phyloP scores from a whole-genome alignment of 2,329 filamentous ascomycete genomes.

The Grosmannia clavigera region DNA sequence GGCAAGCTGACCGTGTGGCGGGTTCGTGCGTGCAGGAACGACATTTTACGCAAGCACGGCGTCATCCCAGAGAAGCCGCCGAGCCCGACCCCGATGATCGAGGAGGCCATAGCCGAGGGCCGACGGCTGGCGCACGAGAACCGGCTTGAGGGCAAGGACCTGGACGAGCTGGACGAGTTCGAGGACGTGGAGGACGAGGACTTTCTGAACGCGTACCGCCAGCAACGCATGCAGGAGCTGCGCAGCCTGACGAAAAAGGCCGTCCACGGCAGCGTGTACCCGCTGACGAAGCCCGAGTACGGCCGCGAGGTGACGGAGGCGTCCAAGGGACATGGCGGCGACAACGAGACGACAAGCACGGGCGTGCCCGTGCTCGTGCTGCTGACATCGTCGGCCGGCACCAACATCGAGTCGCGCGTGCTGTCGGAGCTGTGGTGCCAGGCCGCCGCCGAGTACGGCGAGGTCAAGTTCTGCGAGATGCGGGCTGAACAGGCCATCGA shows the following conservation, averaged over 20 bases:
- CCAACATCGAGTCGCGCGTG: slow-evolving; percentile 74
- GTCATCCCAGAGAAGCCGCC: slow-evolving; percentile 96
- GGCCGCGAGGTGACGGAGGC: slow-evolving; percentile 83
- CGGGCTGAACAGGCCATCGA: slow-evolving; percentile 87
- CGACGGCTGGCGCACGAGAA: slow-evolving; percentile 80
- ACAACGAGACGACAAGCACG: background rate
- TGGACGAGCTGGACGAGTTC: slow-evolving; percentile 85
- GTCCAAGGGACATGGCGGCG: slow-evolving; percentile 34
- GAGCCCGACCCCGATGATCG: slow-evolving; percentile 88
- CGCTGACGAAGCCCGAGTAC: slow-evolving; percentile 89
- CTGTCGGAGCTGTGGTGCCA: slow-evolving; percentile 78
- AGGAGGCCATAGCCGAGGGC: slow-evolving; percentile 83
- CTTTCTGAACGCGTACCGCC: slow-evolving; percentile 77
- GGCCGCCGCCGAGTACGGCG: slow-evolving; percentile 73
- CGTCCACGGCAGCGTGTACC: slow-evolving; percentile 82
- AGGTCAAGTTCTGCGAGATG: slow-evolving; percentile 97
- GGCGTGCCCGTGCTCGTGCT: slow-evolving; percentile 62
- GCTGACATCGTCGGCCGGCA: slow-evolving; percentile 63
- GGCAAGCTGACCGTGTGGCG: background rate
- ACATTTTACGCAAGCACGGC: slow-evolving; percentile 92
- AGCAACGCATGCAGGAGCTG: slow-evolving; percentile 79
- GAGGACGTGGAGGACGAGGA: slow-evolving; percentile 93
- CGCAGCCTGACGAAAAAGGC: slow-evolving; percentile 62
- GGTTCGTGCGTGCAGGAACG: slow-evolving; percentile 56
- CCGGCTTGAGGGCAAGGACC: slow-evolving; percentile 80